A percentile compares a stretch with the other conserved stretches of the same genome.
Evolutionary conservation across 208 protist genomes (phyloP).

Genomic region (Crithidia mellificae): DNA sequence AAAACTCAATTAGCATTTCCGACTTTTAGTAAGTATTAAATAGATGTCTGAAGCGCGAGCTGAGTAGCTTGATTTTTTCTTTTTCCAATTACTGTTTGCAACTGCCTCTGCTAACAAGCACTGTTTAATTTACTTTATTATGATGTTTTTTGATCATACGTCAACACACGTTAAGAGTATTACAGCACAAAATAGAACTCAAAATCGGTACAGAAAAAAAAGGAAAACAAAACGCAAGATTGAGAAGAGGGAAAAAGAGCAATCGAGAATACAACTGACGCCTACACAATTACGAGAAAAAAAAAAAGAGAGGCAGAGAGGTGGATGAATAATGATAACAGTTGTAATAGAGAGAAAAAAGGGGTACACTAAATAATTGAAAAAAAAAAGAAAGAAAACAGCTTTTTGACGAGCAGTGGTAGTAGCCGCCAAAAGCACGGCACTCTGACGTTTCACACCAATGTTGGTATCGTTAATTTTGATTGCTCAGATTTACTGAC

Average conservation of each 20-base stretch:
- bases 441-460: not conserved
- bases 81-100: no score
- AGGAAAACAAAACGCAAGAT: slow-evolving; percentile 11
- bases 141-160: no score
- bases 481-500: slow-evolving; percentile 1
- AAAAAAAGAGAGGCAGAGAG: not conserved
- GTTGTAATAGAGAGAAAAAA: not conserved
- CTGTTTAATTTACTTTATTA: no score
- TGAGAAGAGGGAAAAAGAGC: slow-evolving; percentile 3
- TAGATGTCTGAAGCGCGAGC: no score
- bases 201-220: not conserved
- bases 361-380: slow-evolving; percentile 11
- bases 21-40: no score
- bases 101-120: no score
- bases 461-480: not conserved
- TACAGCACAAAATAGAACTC: not conserved
- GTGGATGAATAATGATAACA: no score
- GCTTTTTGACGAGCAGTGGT: not conserved
- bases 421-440: not conserved
- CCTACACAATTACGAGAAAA: no score
- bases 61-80: not conserved
- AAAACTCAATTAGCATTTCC: no score
- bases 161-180: no score
- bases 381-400: slow-evolving; percentile 13
- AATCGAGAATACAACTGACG: not conserved